Percentiles rank a stretch among this genome's conserved stretches.
These are phyloP conservation scores for Verticillium longisporum DNA, from an alignment of 2,329 filamentous ascomycete genomes.

Conservation along the genomic window DNA sequence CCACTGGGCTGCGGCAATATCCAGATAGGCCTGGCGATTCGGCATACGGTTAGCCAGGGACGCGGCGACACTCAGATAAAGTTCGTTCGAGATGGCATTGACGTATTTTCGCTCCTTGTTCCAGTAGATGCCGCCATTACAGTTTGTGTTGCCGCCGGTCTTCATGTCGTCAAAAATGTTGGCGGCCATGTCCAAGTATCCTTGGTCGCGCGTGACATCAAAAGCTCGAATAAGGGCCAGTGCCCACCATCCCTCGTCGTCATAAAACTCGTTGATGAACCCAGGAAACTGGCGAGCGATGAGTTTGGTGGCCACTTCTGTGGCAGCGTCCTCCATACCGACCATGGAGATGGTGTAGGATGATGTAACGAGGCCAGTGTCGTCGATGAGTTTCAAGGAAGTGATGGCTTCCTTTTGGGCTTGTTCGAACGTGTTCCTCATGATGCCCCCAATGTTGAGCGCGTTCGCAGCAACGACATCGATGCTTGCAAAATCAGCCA, in stretches of 20 bases:
- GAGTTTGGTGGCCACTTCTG: slow-evolving; percentile 11
- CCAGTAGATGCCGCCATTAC: slow-evolving; percentile 51
- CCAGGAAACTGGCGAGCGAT: slow-evolving; percentile 19
- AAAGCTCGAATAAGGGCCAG: slow-evolving; percentile 50
- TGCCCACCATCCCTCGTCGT: slow-evolving; percentile 60
- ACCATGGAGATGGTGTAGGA: slow-evolving; percentile 25
- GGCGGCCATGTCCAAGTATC: slow-evolving; percentile 47
- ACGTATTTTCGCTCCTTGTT: slow-evolving; percentile 44
- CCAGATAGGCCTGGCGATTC: slow-evolving; percentile 31
- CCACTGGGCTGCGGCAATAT: slow-evolving; percentile 45
- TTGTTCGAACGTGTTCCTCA: slow-evolving; percentile 37
- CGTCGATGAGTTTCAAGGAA: slow-evolving; percentile 28
- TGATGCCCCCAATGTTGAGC: slow-evolving; percentile 30
- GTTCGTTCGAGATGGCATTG: slow-evolving; percentile 51
- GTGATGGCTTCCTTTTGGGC: slow-evolving; percentile 33
- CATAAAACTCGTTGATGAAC: slow-evolving; percentile 48
- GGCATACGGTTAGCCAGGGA: slow-evolving; percentile 43
- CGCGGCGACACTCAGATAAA: slow-evolving; percentile 47
- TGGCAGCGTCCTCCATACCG: slow-evolving; percentile 11
- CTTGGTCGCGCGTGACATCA: slow-evolving; percentile 42
- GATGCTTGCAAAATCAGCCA: slow-evolving; percentile 46
- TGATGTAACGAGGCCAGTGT: slow-evolving; percentile 28
- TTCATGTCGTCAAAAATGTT: slow-evolving; percentile 51
- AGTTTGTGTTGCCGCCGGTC: slow-evolving; percentile 36
- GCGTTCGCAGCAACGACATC: slow-evolving; percentile 24